phyloP scores from a whole-genome alignment of 805 yeast species.

The Priceomyces castillae region DNA sequence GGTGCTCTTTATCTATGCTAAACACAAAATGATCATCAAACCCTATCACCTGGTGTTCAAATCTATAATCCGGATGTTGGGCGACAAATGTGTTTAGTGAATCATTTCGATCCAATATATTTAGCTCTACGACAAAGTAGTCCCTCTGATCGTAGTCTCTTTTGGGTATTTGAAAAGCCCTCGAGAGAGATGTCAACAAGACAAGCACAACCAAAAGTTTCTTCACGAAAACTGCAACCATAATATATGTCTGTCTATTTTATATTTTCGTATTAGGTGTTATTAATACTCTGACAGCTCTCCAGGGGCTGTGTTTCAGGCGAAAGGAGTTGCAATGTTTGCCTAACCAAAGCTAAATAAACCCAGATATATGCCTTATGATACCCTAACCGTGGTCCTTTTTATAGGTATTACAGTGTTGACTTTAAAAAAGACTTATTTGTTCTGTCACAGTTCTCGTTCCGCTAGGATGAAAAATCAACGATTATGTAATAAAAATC shows the following conservation, averaged over 20 bases:
- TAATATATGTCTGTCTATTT: background rate
- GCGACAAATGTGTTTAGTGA: conserved; percentile 35
- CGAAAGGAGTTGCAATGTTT: background rate
- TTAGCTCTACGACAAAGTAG: conserved; percentile 64
- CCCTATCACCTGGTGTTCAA: conserved; percentile 65
- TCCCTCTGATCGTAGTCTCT: conserved; percentile 49
- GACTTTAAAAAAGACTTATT: background rate
- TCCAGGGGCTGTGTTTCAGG: background rate
- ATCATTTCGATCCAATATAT: conserved; percentile 22
- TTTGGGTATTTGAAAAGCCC: conserved; percentile 12
- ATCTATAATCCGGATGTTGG: conserved; percentile 39
- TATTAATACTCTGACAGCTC: background rate
- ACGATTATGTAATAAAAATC: background rate
- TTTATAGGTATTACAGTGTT: background rate
- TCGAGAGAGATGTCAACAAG: conserved; percentile 1
- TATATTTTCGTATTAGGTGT: background rate
- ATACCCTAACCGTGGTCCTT: background rate
- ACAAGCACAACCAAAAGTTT: conserved; percentile 1
- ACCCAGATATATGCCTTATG: background rate
- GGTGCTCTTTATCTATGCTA: conserved; percentile 46
- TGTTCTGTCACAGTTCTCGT: background rate
- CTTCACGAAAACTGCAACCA: background rate
- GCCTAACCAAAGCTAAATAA: background rate
- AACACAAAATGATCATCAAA: conserved; percentile 64
- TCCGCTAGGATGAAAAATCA: background rate